Evolutionary conservation across 495 filamentous ascomycete genomes (phyloP), one percentile per base, ranked within the genome.

Genomic region (Neurospora sp.): DNA sequence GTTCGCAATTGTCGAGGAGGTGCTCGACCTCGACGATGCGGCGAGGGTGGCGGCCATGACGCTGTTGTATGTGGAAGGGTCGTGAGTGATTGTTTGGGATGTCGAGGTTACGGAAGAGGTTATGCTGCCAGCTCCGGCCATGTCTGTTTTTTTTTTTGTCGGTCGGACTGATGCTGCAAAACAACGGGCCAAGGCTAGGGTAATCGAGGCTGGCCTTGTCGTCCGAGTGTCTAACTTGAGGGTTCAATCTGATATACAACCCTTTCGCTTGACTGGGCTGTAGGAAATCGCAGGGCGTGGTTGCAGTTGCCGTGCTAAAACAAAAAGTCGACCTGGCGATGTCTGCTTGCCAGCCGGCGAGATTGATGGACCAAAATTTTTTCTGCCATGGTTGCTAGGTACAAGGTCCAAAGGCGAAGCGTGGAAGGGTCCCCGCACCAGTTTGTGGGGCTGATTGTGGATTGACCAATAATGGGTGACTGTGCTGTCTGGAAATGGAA

Each of bases 61-160:
- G 11, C 84, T 83, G 23, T 79, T 76, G 42, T 81, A 73, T 31
- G 85, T 86, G 76, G 54, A 66, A 6, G 85, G 83, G 23, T 79
- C 76, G 42, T 80, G 74, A 35, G 84, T 86, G 75, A 89, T 77
- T 46, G 87, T 89, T 76, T 88, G 84, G 7, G 87, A 89, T 44
- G 87, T 88, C 16, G 86, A 87, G 62, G 86, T 88, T 73, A 86
- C 83, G 59, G 86, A 86, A 70, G 87, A 88, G 72, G 83, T 81
- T 7, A 81, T 84, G 76, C 86, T 87, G 72, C 77, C 78, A 73
- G 84, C 75, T 69, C 79, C 81, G 71, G 84, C 85, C 86, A 87
- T 88, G 75, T 59, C 76, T 75, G 38, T 27, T 69, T 59, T 48
- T 44, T 44, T 18, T 42, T 14, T 35, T 35, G 37, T 38, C 5